Evolutionary conservation across 1,139 yeast genomes (phyloP), one percentile per base, ranked within the genome.

Genomic region (Pichia sp.): DNA sequence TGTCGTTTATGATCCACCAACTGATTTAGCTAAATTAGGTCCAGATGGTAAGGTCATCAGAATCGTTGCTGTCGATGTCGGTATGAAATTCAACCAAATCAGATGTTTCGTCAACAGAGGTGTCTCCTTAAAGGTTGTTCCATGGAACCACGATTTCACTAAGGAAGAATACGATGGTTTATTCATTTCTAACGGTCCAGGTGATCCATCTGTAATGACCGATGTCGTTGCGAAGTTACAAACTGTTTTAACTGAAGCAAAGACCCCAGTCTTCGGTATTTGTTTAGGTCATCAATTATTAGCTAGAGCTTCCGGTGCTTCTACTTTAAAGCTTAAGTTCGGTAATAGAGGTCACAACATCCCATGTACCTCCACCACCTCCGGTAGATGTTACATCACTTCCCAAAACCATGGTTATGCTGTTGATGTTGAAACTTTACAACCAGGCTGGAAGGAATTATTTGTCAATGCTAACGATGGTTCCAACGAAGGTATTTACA

Each of bases 291-390:
- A 94, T 71, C 99, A 94, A 75, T 80, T 94, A 66, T 73, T 94
- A 67, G 96, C 99, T 40, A 80, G 96, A 71, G 97, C 99, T 47
- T 72, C 93, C 51, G 99, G 99, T 64, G 98, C 98, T 49, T 75
- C 85, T 19, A 93, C 99, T 48, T 62, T 80, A 64, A 94, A 94
- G 71, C 75, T 94, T 74, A 91, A 91, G 73, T 94, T 89, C 63
- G 99, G 99, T 84, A 94, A 94, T 78, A 91, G 99, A 79, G 99
- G 98, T 66, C 99, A 94, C 75, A 94, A 94, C 69, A 94, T 94
- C 60, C 99, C 99, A 56, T 91, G 96, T 75, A 89, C 97, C 50
- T 88, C 96, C 47, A 76, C 93, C 54, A 79, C 90, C 57, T 85
- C 90, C 53, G 99, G 99, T 46, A 82, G 96, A 69, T 94, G 99